Conservation (phyloP, 495 filamentous ascomycete species). For the Penicillium chermesinum region DNA sequence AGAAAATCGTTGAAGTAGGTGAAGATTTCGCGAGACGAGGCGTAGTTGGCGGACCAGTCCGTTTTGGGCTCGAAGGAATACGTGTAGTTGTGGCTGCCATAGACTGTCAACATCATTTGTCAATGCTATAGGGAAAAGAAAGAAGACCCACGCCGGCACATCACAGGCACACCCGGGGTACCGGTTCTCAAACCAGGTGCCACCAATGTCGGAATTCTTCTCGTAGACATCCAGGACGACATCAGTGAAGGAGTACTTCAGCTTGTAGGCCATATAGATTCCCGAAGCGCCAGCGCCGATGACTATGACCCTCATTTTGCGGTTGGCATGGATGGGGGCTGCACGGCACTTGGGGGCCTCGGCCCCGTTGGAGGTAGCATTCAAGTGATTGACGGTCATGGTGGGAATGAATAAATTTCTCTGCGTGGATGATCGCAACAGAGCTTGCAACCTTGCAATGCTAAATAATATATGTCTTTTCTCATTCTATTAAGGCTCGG, state of each 20-base stretch:
- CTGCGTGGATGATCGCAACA: too few relatives aligned
- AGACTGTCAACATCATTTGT: too few relatives aligned
- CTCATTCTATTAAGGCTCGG: too few relatives aligned
- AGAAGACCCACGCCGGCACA: too few relatives aligned
- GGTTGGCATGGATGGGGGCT: too few relatives aligned
- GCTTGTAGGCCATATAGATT: background rate
- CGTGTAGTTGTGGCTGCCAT: slow-evolving; percentile 27
- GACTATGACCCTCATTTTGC: background rate
- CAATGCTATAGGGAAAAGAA: too few relatives aligned
- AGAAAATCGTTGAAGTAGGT: background rate
- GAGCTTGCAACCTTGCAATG: too few relatives aligned
- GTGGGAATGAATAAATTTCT: too few relatives aligned
- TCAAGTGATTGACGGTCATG: too few relatives aligned
- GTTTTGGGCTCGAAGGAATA: slow-evolving; percentile 57
- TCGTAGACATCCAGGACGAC: background rate
- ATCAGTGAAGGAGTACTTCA: background rate
- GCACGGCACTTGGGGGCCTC: too few relatives aligned
- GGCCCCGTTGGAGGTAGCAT: too few relatives aligned
- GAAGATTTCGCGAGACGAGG: slow-evolving; percentile 46
- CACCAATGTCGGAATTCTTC: background rate
- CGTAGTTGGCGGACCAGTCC: slow-evolving; percentile 55
- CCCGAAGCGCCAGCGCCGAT: background rate
- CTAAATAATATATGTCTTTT: too few relatives aligned
- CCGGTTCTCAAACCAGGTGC: slow-evolving; percentile 1
- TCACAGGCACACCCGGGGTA: slow-evolving; percentile 3